Conservation (phyloP, 2,329 filamentous ascomycete genomes). For the Arthrobotrys conoides region DNA sequence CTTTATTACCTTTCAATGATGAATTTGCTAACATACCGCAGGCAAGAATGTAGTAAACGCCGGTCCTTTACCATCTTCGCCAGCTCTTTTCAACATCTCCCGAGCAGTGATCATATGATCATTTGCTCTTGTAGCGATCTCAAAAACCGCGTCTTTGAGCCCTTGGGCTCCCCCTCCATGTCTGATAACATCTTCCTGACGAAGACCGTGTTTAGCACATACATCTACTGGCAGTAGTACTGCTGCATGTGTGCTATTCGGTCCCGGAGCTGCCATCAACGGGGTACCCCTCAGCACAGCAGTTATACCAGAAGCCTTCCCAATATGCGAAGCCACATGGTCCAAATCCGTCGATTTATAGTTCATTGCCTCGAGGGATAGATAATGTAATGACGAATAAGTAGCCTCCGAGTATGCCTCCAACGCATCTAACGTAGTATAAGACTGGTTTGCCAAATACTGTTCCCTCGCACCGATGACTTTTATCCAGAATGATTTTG, state of each 20-base stretch:
- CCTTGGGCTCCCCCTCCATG: conserved; percentile 80
- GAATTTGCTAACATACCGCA: conserved; percentile 69
- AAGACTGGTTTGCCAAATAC: conserved; percentile 86
- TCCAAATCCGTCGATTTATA: conserved; percentile 87
- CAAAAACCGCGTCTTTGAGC: conserved; percentile 89
- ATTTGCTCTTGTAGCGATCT: conserved; percentile 91
- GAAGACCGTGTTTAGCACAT: conserved; percentile 84
- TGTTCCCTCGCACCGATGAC: conserved; percentile 86
- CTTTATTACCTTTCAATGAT: conserved; percentile 65
- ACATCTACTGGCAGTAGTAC: conserved; percentile 89
- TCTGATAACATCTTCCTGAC: conserved; percentile 90
- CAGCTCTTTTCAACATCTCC: conserved; percentile 88
- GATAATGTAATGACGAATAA: conserved; percentile 91
- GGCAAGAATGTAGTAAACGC: conserved; percentile 65
- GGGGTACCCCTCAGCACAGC: conserved; percentile 90
- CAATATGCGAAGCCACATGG: conserved; percentile 93
- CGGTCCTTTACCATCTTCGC: conserved; percentile 81
- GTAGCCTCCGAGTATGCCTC: conserved; percentile 95
- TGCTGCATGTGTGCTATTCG: conserved; percentile 68
- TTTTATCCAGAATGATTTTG: conserved; percentile 72
- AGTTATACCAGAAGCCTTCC: conserved; percentile 90
- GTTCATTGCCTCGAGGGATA: conserved; percentile 83
- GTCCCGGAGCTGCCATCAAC: conserved; percentile 80
- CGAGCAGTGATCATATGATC: conserved; percentile 95
- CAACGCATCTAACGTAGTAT: conserved; percentile 78